Conservation (phyloP, 257 asterid species). For the Solanum dulcamara region DNA sequence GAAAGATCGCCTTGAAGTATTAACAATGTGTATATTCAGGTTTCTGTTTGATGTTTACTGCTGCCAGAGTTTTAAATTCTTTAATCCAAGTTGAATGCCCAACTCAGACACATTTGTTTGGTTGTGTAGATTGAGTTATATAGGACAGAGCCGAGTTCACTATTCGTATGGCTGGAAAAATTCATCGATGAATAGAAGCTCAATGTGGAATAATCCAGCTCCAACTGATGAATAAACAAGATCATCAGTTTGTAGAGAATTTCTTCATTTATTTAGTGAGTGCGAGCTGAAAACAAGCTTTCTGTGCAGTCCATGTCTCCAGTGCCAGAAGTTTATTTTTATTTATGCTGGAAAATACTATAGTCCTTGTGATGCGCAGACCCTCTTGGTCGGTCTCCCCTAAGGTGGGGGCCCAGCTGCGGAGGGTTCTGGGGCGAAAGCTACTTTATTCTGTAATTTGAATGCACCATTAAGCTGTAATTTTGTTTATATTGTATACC, state of each 20-base stretch:
- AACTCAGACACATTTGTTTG: background rate
- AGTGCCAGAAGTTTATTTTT: background rate
- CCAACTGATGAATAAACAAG: background rate
- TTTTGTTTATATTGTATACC: background rate
- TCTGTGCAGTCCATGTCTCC: background rate
- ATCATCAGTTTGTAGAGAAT: background rate
- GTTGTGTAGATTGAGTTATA: background rate
- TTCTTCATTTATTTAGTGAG: background rate
- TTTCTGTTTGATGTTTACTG: background rate
- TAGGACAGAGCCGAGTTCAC: background rate
- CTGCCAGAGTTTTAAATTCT: background rate
- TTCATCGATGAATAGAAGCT: background rate
- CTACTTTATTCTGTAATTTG: background rate
- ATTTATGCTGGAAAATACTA: background rate
- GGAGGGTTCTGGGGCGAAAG: background rate
- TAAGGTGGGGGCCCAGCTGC: background rate
- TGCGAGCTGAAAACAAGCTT: background rate
- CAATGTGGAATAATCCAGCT: background rate
- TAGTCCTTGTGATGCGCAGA: background rate
- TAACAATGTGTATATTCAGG: constrained; percentile 43
- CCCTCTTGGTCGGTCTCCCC: background rate
- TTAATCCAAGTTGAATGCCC: background rate
- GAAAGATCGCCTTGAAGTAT: constrained; percentile 14
- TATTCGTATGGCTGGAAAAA: background rate
- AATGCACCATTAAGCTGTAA: background rate